Evolutionary conservation across 345 rosid genomes (phyloP).

Genomic region (Kandelia obovata): DNA sequence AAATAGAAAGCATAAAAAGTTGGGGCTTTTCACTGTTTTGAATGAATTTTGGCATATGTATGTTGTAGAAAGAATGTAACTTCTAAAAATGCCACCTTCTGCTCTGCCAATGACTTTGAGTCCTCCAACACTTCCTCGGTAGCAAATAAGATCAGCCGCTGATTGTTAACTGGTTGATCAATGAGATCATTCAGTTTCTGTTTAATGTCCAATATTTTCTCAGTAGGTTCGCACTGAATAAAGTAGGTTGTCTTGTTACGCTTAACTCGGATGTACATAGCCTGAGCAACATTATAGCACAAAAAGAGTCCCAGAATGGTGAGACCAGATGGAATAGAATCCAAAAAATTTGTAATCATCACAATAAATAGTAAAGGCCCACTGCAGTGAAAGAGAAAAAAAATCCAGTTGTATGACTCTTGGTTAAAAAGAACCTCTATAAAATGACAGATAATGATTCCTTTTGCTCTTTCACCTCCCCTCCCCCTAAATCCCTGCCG

Average conservation of each 20-base stretch:
- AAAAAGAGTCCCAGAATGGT: constrained; percentile 4
- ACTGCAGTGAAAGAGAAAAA: too few species aligned
- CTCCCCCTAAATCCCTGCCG: too few species aligned
- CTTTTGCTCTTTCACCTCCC: too few species aligned
- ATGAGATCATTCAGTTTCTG: constrained; percentile 61
- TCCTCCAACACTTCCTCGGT: constrained; percentile 66
- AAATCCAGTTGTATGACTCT: too few species aligned
- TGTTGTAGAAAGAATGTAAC: not conserved
- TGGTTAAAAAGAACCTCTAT: too few species aligned
- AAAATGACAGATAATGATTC: too few species aligned
- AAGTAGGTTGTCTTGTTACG: constrained; percentile 80
- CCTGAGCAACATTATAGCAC: constrained; percentile 34
- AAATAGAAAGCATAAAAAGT: too few species aligned
- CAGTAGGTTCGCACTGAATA: constrained; percentile 83
- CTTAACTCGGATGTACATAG: constrained; percentile 92
- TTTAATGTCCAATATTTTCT: constrained; percentile 65
- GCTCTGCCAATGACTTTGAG: constrained; percentile 76
- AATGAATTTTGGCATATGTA: not conserved
- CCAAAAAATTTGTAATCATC: not conserved
- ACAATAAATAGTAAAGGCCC: not conserved
- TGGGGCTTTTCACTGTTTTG: too few species aligned
- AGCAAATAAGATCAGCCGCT: constrained; percentile 57
- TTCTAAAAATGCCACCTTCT: constrained; percentile 43
- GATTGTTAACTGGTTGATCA: constrained; percentile 65
- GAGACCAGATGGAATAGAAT: constrained; percentile 7